Conservation (phyloP, 2,329 filamentous ascomycete species). For the Tolypocladium guangdongense region DNA sequence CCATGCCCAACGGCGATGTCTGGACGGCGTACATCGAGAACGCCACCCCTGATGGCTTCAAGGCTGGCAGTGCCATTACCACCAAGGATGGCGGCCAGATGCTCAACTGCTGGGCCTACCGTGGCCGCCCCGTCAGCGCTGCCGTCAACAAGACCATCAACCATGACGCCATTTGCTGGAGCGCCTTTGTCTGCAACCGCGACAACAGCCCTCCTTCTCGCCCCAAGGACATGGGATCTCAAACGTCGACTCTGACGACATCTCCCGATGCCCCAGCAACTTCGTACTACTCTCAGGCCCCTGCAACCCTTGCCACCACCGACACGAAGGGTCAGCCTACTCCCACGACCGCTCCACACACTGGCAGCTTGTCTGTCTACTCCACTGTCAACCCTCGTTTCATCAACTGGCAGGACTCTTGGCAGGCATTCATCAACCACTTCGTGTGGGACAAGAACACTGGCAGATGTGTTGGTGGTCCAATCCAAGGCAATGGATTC, state of each 20-base stretch:
- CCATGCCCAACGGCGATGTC: conserved; percentile 25
- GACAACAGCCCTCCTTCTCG: conserved; percentile 20
- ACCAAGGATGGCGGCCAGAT: conserved; percentile 27
- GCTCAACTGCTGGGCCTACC: conserved; percentile 31
- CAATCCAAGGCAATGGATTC: conserved; percentile 22
- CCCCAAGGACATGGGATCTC: conserved; percentile 23
- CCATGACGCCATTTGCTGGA: conserved; percentile 25
- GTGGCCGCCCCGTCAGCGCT: conserved; percentile 25
- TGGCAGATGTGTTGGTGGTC: conserved; percentile 21
- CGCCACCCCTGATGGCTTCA: conserved; percentile 27
- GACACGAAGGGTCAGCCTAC: conserved; percentile 15
- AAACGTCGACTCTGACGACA: conserved; percentile 22
- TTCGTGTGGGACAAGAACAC: conserved; percentile 28
- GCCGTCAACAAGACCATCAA: conserved; percentile 27
- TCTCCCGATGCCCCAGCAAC: conserved; percentile 20
- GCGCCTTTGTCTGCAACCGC: conserved; percentile 30
- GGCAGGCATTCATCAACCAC: conserved; percentile 27
- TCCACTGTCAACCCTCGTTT: conserved; percentile 25
- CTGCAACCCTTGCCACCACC: conserved; percentile 12
- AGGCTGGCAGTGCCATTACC: conserved; percentile 27
- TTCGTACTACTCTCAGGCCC: conserved; percentile 18
- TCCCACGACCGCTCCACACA: conserved; percentile 18
- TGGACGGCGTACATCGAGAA: conserved; percentile 32
- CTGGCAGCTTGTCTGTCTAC: conserved; percentile 19
- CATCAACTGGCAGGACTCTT: conserved; percentile 27